A percentile compares a stretch with the other conserved stretches of the same genome.
phyloP scores from a whole-genome alignment of 2,329 filamentous ascomycete species.

The Simplicillium aogashimaense region DNA sequence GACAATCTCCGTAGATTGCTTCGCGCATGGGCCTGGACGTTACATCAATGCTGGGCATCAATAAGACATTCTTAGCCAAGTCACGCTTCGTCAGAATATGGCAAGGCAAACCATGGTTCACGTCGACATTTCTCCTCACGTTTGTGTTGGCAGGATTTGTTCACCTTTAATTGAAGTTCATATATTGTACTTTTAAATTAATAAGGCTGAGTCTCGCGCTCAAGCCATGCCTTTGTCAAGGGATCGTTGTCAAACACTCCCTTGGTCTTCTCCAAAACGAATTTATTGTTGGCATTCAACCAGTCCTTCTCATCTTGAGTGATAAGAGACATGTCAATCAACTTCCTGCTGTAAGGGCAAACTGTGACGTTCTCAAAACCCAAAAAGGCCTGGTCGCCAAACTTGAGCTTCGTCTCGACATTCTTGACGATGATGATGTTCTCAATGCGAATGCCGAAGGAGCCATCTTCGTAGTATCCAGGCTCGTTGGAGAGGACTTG shows the following conservation, averaged over 20 bases:
- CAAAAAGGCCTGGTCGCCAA: constrained; percentile 88
- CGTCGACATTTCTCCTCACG: constrained; percentile 60
- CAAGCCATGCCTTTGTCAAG: constrained; percentile 68
- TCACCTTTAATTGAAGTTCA: constrained; percentile 29
- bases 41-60: constrained; percentile 23
- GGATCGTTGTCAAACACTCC: constrained; percentile 65
- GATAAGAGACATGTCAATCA: constrained; percentile 68
- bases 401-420: constrained; percentile 75
- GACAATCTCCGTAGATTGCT: constrained; percentile 23
- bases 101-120: constrained; percentile 52
- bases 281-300: constrained; percentile 76
- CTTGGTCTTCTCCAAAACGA: constrained; percentile 75
- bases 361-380: constrained; percentile 97
- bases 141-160: constrained; percentile 54
- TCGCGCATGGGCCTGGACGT: constrained; percentile 32
- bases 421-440: constrained; percentile 90
- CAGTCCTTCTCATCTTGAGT: constrained; percentile 68
- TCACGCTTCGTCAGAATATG: constrained; percentile 37
- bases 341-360: constrained; percentile 84
- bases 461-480: constrained; percentile 92
- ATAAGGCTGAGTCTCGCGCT: constrained; percentile 71
- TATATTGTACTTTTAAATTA: constrained; percentile 9
- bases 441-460: constrained; percentile 92
- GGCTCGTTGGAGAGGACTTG: constrained; percentile 96
- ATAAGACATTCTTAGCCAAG: constrained; percentile 20